These are phyloP conservation scores for Ceratobasidium papillatum DNA, from an alignment of 1,284 basidiomycete species.

Conservation along the genomic window DNA sequence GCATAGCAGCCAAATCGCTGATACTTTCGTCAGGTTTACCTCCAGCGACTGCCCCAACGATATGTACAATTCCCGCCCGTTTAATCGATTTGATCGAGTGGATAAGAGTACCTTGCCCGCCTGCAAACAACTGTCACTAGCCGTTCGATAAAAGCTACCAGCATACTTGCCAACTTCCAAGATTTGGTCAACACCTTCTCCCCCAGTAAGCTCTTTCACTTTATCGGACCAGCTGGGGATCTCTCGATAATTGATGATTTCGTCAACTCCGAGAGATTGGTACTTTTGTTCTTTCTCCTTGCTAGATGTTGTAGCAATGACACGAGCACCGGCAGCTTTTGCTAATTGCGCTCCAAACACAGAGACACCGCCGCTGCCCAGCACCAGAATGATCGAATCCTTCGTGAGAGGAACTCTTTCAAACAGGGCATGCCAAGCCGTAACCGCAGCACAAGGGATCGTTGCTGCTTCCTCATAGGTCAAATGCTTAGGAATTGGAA, in stretches of 20 bases:
- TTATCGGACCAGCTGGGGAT: constrained; percentile 65
- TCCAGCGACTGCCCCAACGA: not conserved
- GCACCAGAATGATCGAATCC: constrained; percentile 61
- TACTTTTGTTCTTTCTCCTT: constrained; percentile 65
- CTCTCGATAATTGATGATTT: constrained; percentile 67
- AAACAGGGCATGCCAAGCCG: constrained; percentile 60
- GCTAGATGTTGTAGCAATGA: constrained; percentile 68
- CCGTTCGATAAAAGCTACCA: not conserved
- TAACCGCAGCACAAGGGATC: constrained; percentile 59
- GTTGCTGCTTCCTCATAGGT: constrained; percentile 47
- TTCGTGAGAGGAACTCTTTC: constrained; percentile 58
- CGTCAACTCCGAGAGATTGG: constrained; percentile 59
- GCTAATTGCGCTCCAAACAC: constrained; percentile 65
- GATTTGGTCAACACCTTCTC: constrained; percentile 2
- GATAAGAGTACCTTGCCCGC: constrained; percentile 22
- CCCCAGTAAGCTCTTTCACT: constrained; percentile 55
- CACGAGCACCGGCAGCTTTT: constrained; percentile 63
- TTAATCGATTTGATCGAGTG: constrained; percentile 11
- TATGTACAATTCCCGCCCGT: not conserved
- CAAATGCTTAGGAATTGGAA: not conserved
- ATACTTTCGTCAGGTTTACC: not conserved
- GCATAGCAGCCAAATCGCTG: constrained; percentile 8
- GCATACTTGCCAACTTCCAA: constrained; percentile 16
- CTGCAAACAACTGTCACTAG: not conserved
- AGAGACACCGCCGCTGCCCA: constrained; percentile 69